Evolutionary conservation across 192 early-diverging fungal genomes (phyloP).

Genomic region (Pilobolus umbonatus): DNA sequence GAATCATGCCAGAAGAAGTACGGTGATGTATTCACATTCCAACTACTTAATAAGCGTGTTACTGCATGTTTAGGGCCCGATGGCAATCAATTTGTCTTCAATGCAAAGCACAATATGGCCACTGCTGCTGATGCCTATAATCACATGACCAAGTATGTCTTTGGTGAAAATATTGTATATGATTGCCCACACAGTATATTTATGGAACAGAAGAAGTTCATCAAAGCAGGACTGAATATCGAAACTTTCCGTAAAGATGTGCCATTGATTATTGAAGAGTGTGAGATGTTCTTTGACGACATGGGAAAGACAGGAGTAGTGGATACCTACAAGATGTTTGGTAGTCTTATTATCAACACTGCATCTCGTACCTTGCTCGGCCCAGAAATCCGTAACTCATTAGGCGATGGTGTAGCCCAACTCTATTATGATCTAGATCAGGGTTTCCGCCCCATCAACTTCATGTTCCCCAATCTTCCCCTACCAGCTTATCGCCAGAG

Average conservation of each 20-base stretch:
- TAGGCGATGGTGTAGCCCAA: slow-evolving; percentile 67
- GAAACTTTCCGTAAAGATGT: slow-evolving; percentile 86
- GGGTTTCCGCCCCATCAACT: slow-evolving; percentile 92
- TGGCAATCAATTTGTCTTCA: slow-evolving; percentile 96
- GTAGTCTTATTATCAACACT: slow-evolving; percentile 91
- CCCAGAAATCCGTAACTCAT: slow-evolving; percentile 79
- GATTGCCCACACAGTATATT: slow-evolving; percentile 86
- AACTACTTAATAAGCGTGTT: slow-evolving; percentile 87
- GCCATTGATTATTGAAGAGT: slow-evolving; percentile 80
- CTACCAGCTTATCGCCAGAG: slow-evolving; percentile 80
- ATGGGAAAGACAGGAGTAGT: slow-evolving; percentile 53
- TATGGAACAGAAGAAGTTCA: slow-evolving; percentile 99
- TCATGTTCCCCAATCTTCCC: slow-evolving; percentile 89
- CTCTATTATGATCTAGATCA: slow-evolving; percentile 92
- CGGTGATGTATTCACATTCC: slow-evolving; percentile 89
- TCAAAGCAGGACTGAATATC: slow-evolving; percentile 85
- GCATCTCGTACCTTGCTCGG: slow-evolving; percentile 92
- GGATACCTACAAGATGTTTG: slow-evolving; percentile 77
- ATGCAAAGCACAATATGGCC: slow-evolving; percentile 76
- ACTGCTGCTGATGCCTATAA: slow-evolving; percentile 94
- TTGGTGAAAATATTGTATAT: slow-evolving; percentile 93
- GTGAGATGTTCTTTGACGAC: slow-evolving; percentile 70
- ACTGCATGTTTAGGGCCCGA: slow-evolving; percentile 84
- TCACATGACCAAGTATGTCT: slow-evolving; percentile 87
- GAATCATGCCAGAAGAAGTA: slow-evolving; percentile 72